These are phyloP conservation scores for Fusarium acutatum DNA, from an alignment of 2,329 filamentous ascomycete genomes.

Conservation along the genomic window DNA sequence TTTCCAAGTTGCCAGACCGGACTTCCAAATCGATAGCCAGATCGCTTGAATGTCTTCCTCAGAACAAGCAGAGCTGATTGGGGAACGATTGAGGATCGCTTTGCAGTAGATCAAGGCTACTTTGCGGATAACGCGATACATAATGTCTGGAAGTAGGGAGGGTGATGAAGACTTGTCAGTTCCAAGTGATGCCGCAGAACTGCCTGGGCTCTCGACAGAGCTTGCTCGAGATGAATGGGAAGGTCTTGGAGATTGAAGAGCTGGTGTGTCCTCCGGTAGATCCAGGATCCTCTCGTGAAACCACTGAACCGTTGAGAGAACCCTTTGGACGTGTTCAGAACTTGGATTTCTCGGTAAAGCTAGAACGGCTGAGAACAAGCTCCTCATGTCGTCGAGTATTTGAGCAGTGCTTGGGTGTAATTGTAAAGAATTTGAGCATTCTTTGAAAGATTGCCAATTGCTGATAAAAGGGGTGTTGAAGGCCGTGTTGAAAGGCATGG, in stretches of 20 bases:
- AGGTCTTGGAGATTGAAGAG: slow-evolving; percentile 13
- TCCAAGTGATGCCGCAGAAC: slow-evolving; percentile 19
- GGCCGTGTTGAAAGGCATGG: slow-evolving; percentile 52
- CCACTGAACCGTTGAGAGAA: slow-evolving; percentile 52
- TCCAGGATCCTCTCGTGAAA: slow-evolving; percentile 51
- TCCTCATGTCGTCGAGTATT: slow-evolving; percentile 62
- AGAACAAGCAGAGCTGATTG: slow-evolving; percentile 53
- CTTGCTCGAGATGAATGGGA: slow-evolving; percentile 14
- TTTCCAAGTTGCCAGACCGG: slow-evolving; percentile 57
- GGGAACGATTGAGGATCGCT: slow-evolving; percentile 53
- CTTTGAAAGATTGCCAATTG: slow-evolving; percentile 53
- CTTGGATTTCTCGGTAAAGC: slow-evolving; percentile 49
- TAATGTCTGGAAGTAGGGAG: slow-evolving; percentile 48
- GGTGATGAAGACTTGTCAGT: slow-evolving; percentile 29
- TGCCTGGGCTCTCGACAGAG: slow-evolving; percentile 19
- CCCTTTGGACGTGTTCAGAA: slow-evolving; percentile 48
- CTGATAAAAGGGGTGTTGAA: slow-evolving; percentile 60
- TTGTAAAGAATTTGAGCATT: slow-evolving; percentile 51
- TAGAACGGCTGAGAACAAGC: slow-evolving; percentile 55
- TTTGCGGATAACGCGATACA: slow-evolving; percentile 58
- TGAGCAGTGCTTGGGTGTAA: slow-evolving; percentile 57
- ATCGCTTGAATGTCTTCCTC: slow-evolving; percentile 52
- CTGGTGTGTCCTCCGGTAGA: slow-evolving; percentile 43
- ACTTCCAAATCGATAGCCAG: slow-evolving; percentile 58
- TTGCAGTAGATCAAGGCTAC: slow-evolving; percentile 58